A percentile compares a stretch with the other conserved stretches of the same genome.
These are phyloP conservation scores for Rubus parviflorus DNA, from an alignment of 306 rosid species.

Conservation along the genomic window DNA sequence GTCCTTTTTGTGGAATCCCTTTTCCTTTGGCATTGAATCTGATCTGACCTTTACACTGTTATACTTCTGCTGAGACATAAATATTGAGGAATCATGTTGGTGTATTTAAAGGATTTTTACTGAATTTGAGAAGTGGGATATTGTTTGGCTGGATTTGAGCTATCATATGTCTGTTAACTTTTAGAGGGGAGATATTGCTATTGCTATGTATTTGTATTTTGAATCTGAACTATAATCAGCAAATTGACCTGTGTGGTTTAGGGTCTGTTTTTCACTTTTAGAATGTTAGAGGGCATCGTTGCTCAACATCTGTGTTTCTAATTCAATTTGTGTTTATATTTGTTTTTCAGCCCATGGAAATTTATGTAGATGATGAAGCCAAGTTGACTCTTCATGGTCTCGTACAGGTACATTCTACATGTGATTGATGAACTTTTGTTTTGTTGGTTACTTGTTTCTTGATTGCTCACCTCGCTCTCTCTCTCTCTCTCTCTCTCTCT, in stretches of 20 bases:
- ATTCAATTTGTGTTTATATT: background rate
- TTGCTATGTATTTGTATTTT: background rate
- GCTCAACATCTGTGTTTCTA: background rate
- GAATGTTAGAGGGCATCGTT: background rate
- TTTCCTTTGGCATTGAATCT: background rate
- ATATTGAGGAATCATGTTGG: background rate
- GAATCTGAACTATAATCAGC: background rate
- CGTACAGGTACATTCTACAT: slow-evolving; percentile 46
- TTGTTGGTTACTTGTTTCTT: slow-evolving; percentile 15
- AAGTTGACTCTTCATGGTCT: slow-evolving; percentile 83
- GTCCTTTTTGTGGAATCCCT: background rate
- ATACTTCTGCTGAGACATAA: background rate
- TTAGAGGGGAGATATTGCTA: background rate
- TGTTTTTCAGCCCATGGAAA: slow-evolving; percentile 72
- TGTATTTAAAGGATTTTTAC: background rate
- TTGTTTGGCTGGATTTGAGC: background rate
- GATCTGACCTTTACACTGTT: background rate
- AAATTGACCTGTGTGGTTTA: background rate
- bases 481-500: background rate
- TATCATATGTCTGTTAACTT: background rate
- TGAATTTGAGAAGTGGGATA: background rate
- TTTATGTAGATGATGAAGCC: slow-evolving; percentile 79
- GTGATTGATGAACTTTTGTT: background rate
- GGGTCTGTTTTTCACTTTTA: background rate
- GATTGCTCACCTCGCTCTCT: background rate